Evolutionary conservation across 2,329 filamentous ascomycete genomes (phyloP).

Genomic region (Macrophomina pseudophaseolina): DNA sequence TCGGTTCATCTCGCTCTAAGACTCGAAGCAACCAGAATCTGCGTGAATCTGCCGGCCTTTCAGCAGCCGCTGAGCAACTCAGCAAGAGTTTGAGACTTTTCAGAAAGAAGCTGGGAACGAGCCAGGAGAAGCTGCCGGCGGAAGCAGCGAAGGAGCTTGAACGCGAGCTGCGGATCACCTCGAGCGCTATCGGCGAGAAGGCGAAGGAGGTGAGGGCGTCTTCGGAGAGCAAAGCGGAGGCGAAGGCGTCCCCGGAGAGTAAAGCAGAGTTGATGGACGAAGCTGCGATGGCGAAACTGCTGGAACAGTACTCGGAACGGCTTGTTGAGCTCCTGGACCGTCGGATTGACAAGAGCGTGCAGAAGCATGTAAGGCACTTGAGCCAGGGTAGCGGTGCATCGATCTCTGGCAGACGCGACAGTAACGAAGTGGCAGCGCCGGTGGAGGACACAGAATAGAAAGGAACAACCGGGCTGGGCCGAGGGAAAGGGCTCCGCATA

Average conservation of each 20-base stretch:
- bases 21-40: constrained; percentile 18
- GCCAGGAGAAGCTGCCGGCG: constrained; percentile 50
- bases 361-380: constrained; percentile 41
- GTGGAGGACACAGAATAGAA: neutral
- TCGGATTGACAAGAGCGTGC: constrained; percentile 59
- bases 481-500: neutral
- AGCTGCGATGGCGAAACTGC: constrained; percentile 57
- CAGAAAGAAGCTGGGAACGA: constrained; percentile 61
- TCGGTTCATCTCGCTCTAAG: constrained; percentile 20
- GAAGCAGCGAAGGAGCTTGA: constrained; percentile 61
- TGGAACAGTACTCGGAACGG: constrained; percentile 77
- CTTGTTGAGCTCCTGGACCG: constrained; percentile 74
- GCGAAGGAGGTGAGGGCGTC: constrained; percentile 30
- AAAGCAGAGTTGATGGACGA: constrained; percentile 43
- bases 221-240: neutral
- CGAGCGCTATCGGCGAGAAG: constrained; percentile 50
- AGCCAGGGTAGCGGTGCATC: constrained; percentile 34
- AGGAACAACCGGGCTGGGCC: neutral
- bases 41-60: constrained; percentile 7
- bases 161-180: constrained; percentile 59
- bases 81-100: constrained; percentile 63
- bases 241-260: neutral
- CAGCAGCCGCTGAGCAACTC: constrained; percentile 57
- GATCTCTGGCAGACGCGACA: constrained; percentile 1
- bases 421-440: neutral